A percentile compares a stretch with the other conserved stretches of the same genome.
phyloP scores from a whole-genome alignment of 1,284 basidiomycete species.

The Boletus sp. region DNA sequence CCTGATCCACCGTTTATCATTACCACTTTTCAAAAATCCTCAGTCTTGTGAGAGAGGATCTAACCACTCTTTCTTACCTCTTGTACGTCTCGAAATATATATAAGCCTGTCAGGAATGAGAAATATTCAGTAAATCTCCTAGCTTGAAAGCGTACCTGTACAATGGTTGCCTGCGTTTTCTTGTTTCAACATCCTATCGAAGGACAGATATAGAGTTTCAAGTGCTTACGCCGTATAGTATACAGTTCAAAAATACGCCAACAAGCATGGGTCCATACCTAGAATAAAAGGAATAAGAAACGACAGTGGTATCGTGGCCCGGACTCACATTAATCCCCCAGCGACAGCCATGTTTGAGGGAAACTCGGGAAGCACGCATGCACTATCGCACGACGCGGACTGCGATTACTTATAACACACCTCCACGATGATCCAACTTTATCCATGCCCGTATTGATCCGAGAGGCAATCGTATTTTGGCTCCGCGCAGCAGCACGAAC shows the following conservation, averaged over 20 bases:
- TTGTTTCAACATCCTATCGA: conserved; percentile 5
- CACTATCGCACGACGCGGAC: background rate
- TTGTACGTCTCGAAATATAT: conserved; percentile 14
- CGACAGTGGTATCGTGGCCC: background rate
- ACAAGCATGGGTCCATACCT: conserved; percentile 48
- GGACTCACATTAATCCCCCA: background rate
- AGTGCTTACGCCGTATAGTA: conserved; percentile 45
- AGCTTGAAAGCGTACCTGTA: conserved; percentile 8
- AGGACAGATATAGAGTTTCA: background rate
- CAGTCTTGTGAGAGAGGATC: background rate
- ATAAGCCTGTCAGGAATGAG: conserved; percentile 31
- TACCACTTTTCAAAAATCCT: conserved; percentile 13
- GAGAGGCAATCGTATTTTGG: background rate
- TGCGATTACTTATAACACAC: background rate
- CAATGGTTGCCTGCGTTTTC: background rate
- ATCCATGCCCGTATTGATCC: too few species aligned
- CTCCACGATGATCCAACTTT: background rate
- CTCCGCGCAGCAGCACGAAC: background rate
- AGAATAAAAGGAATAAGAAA: background rate
- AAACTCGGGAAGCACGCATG: background rate
- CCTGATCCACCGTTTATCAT: conserved; percentile 8
- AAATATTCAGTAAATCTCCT: conserved; percentile 2
- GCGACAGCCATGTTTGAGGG: conserved; percentile 4
- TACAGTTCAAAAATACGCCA: conserved; percentile 45
- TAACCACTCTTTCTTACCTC: conserved; percentile 3